Evolutionary conservation across 768 basidiomycete genomes (phyloP), one percentile per base, ranked within the genome.

Genomic region (Rhizopogon sp.): DNA sequence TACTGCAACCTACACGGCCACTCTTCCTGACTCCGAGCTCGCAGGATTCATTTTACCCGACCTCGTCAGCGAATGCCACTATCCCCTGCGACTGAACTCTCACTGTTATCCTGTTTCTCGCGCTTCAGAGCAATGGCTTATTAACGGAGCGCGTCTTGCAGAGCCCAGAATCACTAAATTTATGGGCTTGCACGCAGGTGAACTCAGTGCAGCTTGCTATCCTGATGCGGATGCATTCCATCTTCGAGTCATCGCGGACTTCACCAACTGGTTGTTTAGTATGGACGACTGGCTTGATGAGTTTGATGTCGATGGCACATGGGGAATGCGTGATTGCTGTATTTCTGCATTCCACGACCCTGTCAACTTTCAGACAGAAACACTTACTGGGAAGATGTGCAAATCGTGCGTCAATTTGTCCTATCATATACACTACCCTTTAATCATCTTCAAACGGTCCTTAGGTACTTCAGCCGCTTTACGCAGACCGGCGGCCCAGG

Each of bases 161-260:
- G 62, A 62, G 45, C 64, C 68, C 52, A 56, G 46, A 20, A 45
- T 53, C 40, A 63, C 60, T 46, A 56, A 61, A 13, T 73, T 85
- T 39, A 70, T 73, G 53, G 80, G 79, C 17, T 72, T 84, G 47
- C 79, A 82, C 55, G 82, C 81, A 6, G 82, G 84, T 43, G 79
- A 82, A 58, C 77, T 87, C 55, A 79, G 81, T 20, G 81, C 80
- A 1, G 79, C 72, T 64, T 82, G 81, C 64, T 87, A 84, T 64
- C 74, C 78, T 57, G 76, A 74, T 28, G 70, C 76, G 35, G 65
- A 76, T 5, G 60, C 72, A 53, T 76, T 79, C 55, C 77, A 79
- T 44, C 76, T 87, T 37, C 79, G 81, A 25, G 76, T 82, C 54
- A 74, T 80, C 56, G 77, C 79, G 20, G 84, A 87, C 66, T 84